A percentile compares a stretch with the other conserved stretches of the same genome.
phyloP scores from a whole-genome alignment of 352 stramenopile species.

The Chrysophaeum taylorii region DNA sequence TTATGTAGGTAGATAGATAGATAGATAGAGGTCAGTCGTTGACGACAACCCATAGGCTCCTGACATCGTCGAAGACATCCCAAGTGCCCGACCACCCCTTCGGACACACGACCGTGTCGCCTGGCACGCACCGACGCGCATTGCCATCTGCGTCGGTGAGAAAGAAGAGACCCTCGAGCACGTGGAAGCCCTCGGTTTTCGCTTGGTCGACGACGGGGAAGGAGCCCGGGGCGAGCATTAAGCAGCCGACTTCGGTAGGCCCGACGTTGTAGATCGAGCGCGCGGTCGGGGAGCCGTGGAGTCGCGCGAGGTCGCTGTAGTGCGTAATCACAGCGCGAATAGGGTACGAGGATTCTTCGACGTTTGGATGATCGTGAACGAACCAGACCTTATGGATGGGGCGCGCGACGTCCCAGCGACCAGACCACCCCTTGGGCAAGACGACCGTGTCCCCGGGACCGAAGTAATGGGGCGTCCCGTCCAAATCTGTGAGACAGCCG shows the following conservation, averaged over 20 bases:
- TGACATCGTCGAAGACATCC: slow-evolving; percentile 38
- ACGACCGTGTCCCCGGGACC: slow-evolving; percentile 47
- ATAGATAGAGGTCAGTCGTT: not conserved
- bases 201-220: slow-evolving; percentile 23
- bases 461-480: slow-evolving; percentile 42
- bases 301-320: slow-evolving; percentile 27
- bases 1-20: not conserved
- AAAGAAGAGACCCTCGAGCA: slow-evolving; percentile 41
- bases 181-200: slow-evolving; percentile 32
- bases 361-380: slow-evolving; percentile 35
- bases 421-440: slow-evolving; percentile 43
- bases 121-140: slow-evolving; percentile 33
- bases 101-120: slow-evolving; percentile 42
- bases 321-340: slow-evolving; percentile 32
- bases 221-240: slow-evolving; percentile 30
- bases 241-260: slow-evolving; percentile 35
- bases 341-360: slow-evolving; percentile 28
- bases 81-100: slow-evolving; percentile 39
- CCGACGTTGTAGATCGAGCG: slow-evolving; percentile 37
- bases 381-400: slow-evolving; percentile 48
- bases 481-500: slow-evolving; percentile 36
- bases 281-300: not conserved
- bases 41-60: slow-evolving; percentile 30
- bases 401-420: slow-evolving; percentile 43
- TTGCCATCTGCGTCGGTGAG: slow-evolving; percentile 30